Base-by-base conservation (phyloP, 2,329 filamentous ascomycete species). In the Endoconidiophora polonica region DNA sequence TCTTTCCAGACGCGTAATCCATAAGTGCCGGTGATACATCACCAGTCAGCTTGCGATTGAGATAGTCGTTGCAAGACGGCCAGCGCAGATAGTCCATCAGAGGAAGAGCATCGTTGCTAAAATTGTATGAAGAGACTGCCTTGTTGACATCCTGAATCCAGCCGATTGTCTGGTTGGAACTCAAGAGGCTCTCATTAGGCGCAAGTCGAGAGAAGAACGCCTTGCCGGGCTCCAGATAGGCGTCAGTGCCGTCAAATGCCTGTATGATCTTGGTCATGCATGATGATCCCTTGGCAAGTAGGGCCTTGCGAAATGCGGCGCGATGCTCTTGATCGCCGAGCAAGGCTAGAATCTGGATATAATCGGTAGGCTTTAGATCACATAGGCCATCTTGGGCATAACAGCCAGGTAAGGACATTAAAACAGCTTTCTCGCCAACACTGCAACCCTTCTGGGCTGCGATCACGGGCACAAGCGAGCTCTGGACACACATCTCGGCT, bases 31-130 rank as follows among this genome's bases (percentile, higher is more conserved):
- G 46, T 2, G 43, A 44, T n/a, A 50, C 51, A 12, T 41, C 43
- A 4, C 47, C 39, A 14, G 33, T 42, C 12, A 50, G 39, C 26
- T 47, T 48, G 16, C 39, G 47, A 18, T 14, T 39, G 5, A 53
- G 43, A 29, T 44, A 50, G 26, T 33, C 46, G 37, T 53, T 45
- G 39, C 51, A 53, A 9, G 51, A 46, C n/a, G 47, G 36, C 47
- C 42, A 50, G 43, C 51, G 47, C 3, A 53, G 29, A 12, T 49
- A 53, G 38, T 49, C 40, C 20, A 49, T 18, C 3, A 46, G 43
- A 12, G 51, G 22, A 14, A 46, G 47, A 3, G 24, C 9, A 4
- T 29, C 44, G 16, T n/a, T 23, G 26, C 41, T 44, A 18, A 10
- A 39, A 14, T 45, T 14, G 23, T 49, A 46, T 16, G 37, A 44